Evolutionary conservation across 768 basidiomycete species (phyloP).

Genomic region (Gymnopilus junonius): DNA sequence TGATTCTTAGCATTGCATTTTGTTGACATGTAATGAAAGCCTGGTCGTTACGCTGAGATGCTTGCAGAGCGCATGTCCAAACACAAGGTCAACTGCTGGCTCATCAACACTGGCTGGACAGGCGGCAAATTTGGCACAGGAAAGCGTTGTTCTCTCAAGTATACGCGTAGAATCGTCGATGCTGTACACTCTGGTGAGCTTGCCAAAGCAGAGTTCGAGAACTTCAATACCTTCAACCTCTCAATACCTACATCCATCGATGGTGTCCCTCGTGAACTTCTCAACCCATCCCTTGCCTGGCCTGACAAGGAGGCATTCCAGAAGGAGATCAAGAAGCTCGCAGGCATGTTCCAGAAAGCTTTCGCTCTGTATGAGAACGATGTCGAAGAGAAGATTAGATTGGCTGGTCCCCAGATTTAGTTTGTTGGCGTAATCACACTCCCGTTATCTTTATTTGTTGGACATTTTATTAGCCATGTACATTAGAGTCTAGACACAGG

Average conservation of each 20-base stretch:
- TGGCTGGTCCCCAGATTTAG: slow-evolving; percentile 73
- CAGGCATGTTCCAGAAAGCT: slow-evolving; percentile 92
- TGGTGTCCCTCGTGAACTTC: slow-evolving; percentile 88
- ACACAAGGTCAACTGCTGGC: slow-evolving; percentile 92
- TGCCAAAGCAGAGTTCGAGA: slow-evolving; percentile 85
- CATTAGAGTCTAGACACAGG: slow-evolving; percentile 14
- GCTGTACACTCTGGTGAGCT: slow-evolving; percentile 95
- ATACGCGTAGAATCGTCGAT: slow-evolving; percentile 95
- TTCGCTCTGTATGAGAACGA: slow-evolving; percentile 91
- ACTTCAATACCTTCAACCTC: slow-evolving; percentile 81
- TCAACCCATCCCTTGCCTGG: slow-evolving; percentile 92
- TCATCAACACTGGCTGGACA: slow-evolving; percentile 99
- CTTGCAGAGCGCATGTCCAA: slow-evolving; percentile 91
- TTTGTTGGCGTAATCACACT: neutral
- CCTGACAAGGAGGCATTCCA: slow-evolving; percentile 87
- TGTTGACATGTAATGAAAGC: slow-evolving; percentile 44
- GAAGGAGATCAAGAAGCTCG: slow-evolving; percentile 87
- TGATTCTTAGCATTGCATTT: neutral
- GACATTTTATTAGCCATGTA: slow-evolving; percentile 16
- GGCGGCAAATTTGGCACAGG: slow-evolving; percentile 92
- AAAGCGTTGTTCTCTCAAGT: slow-evolving; percentile 95
- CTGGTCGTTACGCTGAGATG: slow-evolving; percentile 96
- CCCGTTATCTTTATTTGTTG: neutral
- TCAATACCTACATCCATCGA: slow-evolving; percentile 81
- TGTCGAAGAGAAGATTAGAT: slow-evolving; percentile 77